Base-by-base conservation (phyloP, 805 yeast species). In the Myxozyma nipponensis region DNA sequence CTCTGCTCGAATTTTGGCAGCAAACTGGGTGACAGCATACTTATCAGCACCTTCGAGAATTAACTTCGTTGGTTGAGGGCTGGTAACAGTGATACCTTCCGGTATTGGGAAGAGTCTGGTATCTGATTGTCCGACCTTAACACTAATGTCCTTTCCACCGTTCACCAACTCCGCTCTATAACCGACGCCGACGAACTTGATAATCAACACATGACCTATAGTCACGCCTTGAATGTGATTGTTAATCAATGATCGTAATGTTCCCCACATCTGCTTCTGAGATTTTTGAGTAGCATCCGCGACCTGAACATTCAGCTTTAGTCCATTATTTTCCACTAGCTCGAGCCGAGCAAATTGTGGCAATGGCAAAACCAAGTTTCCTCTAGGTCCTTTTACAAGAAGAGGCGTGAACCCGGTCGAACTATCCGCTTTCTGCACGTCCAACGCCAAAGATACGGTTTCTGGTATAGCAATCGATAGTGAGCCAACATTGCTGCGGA, bases 261-360 rank as follows among this genome's bases (percentile, higher is more conserved):
- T 93, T 17, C 98, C 99, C 98, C 98, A 93, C 78, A 93, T 80
- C 18, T 95, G 73, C 58, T 84, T 79, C 71, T 93, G 98, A 47
- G 78, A 72, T 63, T 79, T 82, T 60, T 77, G 71, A 1, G 65
- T 62, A 3, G 81, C 73, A 60, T 83, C 77, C 36, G 71, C 69
- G n/a, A 90, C 86, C 0, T 71, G 50, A 2, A 91, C 81, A 3
- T 65, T 57, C 35, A 85, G 66, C 43, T 72, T 70, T 3, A 68
- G 69, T 19, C 58, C 61, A 22, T 52, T 58, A 19, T 49, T 41
- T 2, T 71, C 64, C 39, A 89, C 75, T 62, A 90, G 90, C 50
- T 81, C 82, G 3, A 54, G 47, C 10, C 57, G 47, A 7, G 54
- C 53, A 42, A 40, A 54, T 3, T 46, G 22, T 1, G 97, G 95